These are phyloP conservation scores for Bathelium albidoporum DNA, from an alignment of 495 filamentous ascomycete genomes.

Conservation along the genomic window DNA sequence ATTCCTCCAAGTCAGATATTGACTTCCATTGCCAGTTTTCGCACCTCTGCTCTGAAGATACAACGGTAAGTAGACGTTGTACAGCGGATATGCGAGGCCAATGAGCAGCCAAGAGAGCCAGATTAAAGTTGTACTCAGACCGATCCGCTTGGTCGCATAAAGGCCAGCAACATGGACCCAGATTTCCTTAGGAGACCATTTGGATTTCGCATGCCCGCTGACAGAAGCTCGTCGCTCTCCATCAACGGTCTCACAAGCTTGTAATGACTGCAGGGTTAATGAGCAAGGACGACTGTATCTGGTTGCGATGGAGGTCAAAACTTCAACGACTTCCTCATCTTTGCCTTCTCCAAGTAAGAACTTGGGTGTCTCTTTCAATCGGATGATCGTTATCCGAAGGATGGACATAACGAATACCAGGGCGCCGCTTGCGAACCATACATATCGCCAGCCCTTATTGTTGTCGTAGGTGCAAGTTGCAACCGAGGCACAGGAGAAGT, in stretches of 20 bases:
- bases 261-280: constrained; percentile 51
- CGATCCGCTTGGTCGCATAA: constrained; percentile 50
- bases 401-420: constrained; percentile 58
- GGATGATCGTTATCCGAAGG: constrained; percentile 56
- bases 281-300: constrained; percentile 54
- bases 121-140: constrained; percentile 50
- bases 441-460: constrained; percentile 24
- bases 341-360: constrained; percentile 56
- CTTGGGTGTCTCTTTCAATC: constrained; percentile 61
- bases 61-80: constrained; percentile 48
- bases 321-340: constrained; percentile 51
- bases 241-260: constrained; percentile 23
- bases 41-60: constrained; percentile 13
- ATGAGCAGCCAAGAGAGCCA: constrained; percentile 64
- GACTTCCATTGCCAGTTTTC: background rate
- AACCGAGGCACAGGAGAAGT: constrained; percentile 23
- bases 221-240: constrained; percentile 5
- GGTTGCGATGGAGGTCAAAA: constrained; percentile 48
- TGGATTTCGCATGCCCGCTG: constrained; percentile 15
- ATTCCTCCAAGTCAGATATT: constrained; percentile 50
- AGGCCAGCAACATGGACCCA: constrained; percentile 51
- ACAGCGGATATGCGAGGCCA: constrained; percentile 33
- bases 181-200: constrained; percentile 42
- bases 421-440: constrained; percentile 45
- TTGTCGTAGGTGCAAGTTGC: constrained; percentile 21